Evolutionary conservation across 371 early-diverging fungal species (phyloP), one percentile per base, ranked within the genome.

Genomic region (Phascolomyces articulosus): DNA sequence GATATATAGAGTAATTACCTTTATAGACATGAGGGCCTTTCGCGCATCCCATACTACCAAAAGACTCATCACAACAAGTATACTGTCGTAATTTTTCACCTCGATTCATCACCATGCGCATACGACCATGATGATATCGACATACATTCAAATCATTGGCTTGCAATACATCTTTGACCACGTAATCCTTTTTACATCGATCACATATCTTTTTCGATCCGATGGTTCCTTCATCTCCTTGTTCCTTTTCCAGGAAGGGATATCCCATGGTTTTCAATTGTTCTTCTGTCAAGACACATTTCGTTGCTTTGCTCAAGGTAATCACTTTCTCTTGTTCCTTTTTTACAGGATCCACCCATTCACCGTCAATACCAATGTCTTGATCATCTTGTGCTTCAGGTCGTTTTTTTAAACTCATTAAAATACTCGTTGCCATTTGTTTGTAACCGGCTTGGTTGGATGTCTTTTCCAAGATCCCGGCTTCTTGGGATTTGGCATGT

Each of bases 21-120:
- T 82, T 82, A 24, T 77, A 82, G 0, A 82, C 79, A 72, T 82
- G 87, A 0, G 87, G 80, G 3, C 87, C 87, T 58, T 77, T 62
- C 6, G 58, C 62, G 53, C 87, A 87, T 28, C 87, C 87, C 4
- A 40, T 40, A 44, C 79, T 79, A 1, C 80, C 85, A 15, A 69
- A 49, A 0, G 74, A 64, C 13, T 75, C 80, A 41, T 78, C 70
- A 48, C 85, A 87, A 57, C 87, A 87, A 2, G 73, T 64, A 51
- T 79, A 83, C 23, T 41, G 28, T 40, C 59, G 24, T 16, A 48
- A 11, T 51, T 51, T 68, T 51, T 51, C 51, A 76, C 75, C 85
- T 62, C 70, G 67, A 4, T 66, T 57, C 21, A 56, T 70, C 31
- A 68, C 66, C 34, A 67, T 71, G 10, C 72, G 51, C 56, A 80